phyloP scores from a whole-genome alignment of 805 yeast species.

The Kregervanrija fluxuum region DNA sequence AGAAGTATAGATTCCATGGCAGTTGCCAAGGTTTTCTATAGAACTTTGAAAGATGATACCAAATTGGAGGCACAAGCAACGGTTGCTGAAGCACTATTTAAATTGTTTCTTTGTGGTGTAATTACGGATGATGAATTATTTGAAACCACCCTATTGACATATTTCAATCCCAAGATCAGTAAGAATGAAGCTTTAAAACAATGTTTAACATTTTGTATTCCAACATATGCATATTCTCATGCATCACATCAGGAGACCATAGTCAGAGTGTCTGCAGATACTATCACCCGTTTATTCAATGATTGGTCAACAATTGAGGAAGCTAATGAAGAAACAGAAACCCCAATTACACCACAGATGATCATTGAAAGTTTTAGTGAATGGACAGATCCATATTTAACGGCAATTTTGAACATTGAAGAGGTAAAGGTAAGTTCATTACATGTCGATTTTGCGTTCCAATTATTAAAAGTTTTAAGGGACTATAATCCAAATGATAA shows the following conservation, averaged over 20 bases:
- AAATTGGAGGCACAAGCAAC: constrained; percentile 65
- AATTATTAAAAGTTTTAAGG: constrained; percentile 44
- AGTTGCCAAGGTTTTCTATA: constrained; percentile 62
- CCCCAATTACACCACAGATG: constrained; percentile 36
- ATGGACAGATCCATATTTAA: constrained; percentile 78
- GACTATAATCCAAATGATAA: constrained; percentile 39
- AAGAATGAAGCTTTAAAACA: constrained; percentile 65
- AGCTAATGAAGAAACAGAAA: constrained; percentile 23
- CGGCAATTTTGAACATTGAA: constrained; percentile 42
- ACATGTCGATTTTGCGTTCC: constrained; percentile 51
- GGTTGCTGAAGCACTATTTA: constrained; percentile 82
- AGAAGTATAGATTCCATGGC: constrained; percentile 60
- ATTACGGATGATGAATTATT: constrained; percentile 64
- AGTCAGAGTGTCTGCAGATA: constrained; percentile 58
- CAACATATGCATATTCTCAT: constrained; percentile 79
- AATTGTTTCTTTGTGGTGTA: constrained; percentile 70
- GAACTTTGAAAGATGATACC: constrained; percentile 48
- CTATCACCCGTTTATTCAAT: constrained; percentile 49
- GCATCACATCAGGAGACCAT: constrained; percentile 61
- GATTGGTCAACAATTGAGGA: constrained; percentile 32
- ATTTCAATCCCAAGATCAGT: constrained; percentile 63
- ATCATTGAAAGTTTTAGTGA: constrained; percentile 65
- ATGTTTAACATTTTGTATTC: constrained; percentile 78
- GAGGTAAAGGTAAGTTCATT: constrained; percentile 36
- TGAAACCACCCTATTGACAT: constrained; percentile 63